phyloP scores from a whole-genome alignment of 495 filamentous ascomycete species.

The Penicillium riverlandense region DNA sequence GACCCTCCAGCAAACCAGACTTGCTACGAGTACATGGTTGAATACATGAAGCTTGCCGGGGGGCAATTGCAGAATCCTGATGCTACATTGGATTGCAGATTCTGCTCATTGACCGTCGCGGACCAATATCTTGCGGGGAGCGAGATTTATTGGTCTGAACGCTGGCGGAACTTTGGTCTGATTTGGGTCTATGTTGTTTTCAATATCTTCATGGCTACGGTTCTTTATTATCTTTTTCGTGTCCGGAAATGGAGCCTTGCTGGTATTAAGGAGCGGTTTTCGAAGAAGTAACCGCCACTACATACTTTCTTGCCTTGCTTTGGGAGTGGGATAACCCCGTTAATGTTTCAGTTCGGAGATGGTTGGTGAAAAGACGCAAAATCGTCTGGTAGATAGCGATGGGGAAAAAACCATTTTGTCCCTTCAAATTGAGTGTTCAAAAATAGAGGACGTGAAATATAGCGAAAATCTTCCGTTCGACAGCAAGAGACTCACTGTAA shows the following conservation, averaged over 20 bases:
- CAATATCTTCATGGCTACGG: slow-evolving; percentile 37
- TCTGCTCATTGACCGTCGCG: slow-evolving; percentile 32
- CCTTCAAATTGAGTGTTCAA: too few relatives aligned
- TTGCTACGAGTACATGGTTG: slow-evolving; percentile 42
- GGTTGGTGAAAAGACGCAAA: too few relatives aligned
- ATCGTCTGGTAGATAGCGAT: too few relatives aligned
- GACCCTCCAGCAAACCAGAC: slow-evolving; percentile 37
- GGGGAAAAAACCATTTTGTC: too few relatives aligned
- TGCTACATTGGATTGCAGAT: slow-evolving; percentile 28
- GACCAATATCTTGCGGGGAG: slow-evolving; percentile 31
- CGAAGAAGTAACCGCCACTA: too few relatives aligned
- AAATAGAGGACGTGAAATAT: too few relatives aligned
- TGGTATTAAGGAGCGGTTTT: slow-evolving; percentile 13
- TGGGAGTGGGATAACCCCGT: too few relatives aligned
- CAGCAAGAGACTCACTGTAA: too few relatives aligned
- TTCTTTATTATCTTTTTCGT: slow-evolving; percentile 43
- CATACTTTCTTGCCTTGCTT: too few relatives aligned
- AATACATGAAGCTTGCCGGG: slow-evolving; percentile 16
- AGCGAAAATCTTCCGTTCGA: too few relatives aligned
- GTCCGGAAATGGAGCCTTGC: slow-evolving; percentile 27
- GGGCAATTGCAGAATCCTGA: slow-evolving; percentile 29
- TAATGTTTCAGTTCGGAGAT: too few relatives aligned
- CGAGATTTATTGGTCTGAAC: slow-evolving; percentile 27
- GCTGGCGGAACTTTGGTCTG: slow-evolving; percentile 42
- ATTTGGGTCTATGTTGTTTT: slow-evolving; percentile 45